These are phyloP conservation scores for Cupressus sempervirens DNA, from an alignment of 75 land plant genomes.

Conservation along the genomic window DNA sequence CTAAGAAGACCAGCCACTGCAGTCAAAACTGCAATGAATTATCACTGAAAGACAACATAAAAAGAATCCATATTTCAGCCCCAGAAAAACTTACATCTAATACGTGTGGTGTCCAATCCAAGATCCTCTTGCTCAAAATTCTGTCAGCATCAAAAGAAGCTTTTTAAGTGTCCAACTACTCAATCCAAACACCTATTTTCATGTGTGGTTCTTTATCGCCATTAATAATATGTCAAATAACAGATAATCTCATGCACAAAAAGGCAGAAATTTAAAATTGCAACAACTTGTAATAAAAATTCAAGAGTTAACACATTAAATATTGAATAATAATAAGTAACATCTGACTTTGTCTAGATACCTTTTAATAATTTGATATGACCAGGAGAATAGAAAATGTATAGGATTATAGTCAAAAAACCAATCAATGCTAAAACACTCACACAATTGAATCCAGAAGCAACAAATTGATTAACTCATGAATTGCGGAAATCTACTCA, in stretches of 20 bases:
- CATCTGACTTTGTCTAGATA: neutral
- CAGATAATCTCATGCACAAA: neutral
- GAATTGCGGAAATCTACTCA: no score
- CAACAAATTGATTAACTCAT: no score
- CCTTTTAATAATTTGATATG: neutral
- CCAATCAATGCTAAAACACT: no score
- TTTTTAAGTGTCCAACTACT: neutral
- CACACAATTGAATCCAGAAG: no score
- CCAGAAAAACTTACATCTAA: slow-evolving; percentile 8
- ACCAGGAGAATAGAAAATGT: neutral
- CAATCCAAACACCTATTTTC: neutral
- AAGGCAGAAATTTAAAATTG: neutral
- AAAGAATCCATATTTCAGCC: neutral
- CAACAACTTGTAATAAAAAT: neutral
- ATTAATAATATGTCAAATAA: neutral
- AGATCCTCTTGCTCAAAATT: slow-evolving; percentile 15
- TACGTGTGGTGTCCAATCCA: slow-evolving; percentile 1
- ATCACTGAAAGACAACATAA: neutral
- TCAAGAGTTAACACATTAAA: neutral
- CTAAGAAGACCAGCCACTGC: slow-evolving; percentile 5
- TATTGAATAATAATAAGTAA: neutral
- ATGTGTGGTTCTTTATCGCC: neutral
- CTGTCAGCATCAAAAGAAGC: neutral
- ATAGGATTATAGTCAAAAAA: neutral
- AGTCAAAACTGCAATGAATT: neutral